These are phyloP conservation scores for Metschnikowia proteae DNA, from an alignment of 805 yeast species.

Conservation along the genomic window DNA sequence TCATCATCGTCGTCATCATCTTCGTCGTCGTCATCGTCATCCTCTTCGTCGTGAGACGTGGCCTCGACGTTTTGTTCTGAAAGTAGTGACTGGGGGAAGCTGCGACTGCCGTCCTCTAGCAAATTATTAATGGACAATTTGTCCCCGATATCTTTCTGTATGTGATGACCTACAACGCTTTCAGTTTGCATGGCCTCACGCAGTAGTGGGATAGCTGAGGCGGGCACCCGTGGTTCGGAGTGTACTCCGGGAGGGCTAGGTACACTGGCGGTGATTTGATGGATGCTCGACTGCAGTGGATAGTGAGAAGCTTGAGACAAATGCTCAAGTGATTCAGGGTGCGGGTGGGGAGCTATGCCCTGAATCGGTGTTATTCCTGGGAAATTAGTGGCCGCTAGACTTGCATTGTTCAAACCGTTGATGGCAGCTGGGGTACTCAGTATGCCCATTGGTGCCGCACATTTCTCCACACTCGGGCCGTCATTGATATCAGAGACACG, in stretches of 20 bases:
- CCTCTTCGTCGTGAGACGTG: neutral
- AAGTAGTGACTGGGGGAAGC: neutral
- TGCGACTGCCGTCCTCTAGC: neutral
- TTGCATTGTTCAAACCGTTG: neutral
- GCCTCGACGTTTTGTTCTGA: neutral
- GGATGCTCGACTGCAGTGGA: neutral
- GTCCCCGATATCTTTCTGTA: neutral
- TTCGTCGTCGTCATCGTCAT: neutral
- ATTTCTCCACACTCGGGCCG: neutral
- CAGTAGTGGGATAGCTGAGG: neutral
- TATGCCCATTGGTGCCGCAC: neutral
- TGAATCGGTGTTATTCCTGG: neutral
- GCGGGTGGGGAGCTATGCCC: neutral
- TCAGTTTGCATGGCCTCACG: neutral
- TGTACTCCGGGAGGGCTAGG: neutral
- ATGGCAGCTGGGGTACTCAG: neutral
- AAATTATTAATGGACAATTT: slow-evolving; percentile 3
- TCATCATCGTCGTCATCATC: slow-evolving; percentile 5
- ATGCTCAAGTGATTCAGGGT: neutral
- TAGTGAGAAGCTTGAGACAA: neutral
- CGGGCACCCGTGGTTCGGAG: neutral
- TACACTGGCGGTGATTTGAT: neutral
- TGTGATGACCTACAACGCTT: neutral
- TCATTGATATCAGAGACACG: slow-evolving; percentile 3
- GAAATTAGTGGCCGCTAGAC: slow-evolving; percentile 1